These are phyloP conservation scores for Pleurotus djamor DNA, from an alignment of 768 basidiomycete species.

Conservation along the genomic window DNA sequence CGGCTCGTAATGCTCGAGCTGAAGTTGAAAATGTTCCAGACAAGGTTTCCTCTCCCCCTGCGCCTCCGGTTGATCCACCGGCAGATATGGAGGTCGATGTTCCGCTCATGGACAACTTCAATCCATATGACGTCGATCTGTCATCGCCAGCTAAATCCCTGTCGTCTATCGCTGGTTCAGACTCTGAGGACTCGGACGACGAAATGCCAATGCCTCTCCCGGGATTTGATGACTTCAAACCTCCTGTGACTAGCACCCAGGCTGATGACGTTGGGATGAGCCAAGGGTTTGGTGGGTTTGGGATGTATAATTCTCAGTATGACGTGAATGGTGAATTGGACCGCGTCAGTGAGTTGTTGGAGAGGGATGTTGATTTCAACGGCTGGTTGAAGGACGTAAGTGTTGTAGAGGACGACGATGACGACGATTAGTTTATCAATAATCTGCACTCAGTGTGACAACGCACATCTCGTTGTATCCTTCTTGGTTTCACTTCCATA, in stretches of 20 bases:
- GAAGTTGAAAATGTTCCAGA: background rate
- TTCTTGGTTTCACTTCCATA: background rate
- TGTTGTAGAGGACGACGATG: constrained; percentile 21
- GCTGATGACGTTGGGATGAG: background rate
- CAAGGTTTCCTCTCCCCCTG: background rate
- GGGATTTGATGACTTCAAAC: background rate
- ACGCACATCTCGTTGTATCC: background rate
- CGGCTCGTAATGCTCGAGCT: background rate
- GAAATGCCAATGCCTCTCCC: background rate
- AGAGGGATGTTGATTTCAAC: constrained; percentile 56
- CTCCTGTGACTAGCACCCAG: background rate
- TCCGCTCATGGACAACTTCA: background rate
- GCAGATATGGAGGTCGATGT: background rate
- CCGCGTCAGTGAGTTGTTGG: constrained; percentile 50
- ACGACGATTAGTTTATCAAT: background rate
- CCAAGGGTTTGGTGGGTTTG: background rate
- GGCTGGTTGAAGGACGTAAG: constrained; percentile 47
- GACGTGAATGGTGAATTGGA: constrained; percentile 55
- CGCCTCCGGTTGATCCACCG: background rate
- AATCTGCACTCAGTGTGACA: no score
- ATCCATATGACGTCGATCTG: background rate
- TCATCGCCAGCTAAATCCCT: constrained; percentile 5
- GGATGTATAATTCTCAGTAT: constrained; percentile 52
- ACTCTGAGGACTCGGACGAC: constrained; percentile 6
- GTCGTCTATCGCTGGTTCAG: constrained; percentile 7